Conservation (phyloP, 352 stramenopile species). For the Pythium coloratum region DNA sequence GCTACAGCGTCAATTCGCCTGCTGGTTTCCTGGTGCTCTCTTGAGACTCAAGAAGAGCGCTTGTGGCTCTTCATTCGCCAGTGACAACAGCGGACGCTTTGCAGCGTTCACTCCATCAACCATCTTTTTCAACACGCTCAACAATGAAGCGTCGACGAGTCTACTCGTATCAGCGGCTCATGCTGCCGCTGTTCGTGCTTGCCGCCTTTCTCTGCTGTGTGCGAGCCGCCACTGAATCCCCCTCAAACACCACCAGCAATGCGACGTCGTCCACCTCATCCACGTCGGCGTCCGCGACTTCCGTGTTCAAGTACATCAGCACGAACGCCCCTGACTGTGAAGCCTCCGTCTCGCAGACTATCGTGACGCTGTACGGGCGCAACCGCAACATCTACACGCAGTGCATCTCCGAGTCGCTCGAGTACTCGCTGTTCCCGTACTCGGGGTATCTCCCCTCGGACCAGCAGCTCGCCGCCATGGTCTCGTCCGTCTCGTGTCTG, state of each 20-base stretch:
- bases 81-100: neutral
- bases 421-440: slow-evolving; percentile 66
- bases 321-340: slow-evolving; percentile 15
- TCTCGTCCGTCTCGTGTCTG: slow-evolving; percentile 50
- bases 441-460: slow-evolving; percentile 45
- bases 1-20: neutral
- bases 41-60: neutral
- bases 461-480: slow-evolving; percentile 37
- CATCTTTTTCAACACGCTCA: neutral
- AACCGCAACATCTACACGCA: slow-evolving; percentile 52
- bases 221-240: neutral
- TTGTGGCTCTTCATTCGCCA: neutral
- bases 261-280: neutral
- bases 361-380: slow-evolving; percentile 45
- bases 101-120: neutral
- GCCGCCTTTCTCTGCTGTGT: neutral
- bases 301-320: slow-evolving; percentile 19
- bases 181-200: neutral
- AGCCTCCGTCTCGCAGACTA: slow-evolving; percentile 24
- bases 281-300: neutral
- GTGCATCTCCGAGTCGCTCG: slow-evolving; percentile 42
- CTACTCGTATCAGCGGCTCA: neutral
- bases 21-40: neutral
- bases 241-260: neutral
- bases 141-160: neutral